Evolutionary conservation across 129 eudicot genomes (phyloP).

Genomic region (Helichrysum umbraculigerum): DNA sequence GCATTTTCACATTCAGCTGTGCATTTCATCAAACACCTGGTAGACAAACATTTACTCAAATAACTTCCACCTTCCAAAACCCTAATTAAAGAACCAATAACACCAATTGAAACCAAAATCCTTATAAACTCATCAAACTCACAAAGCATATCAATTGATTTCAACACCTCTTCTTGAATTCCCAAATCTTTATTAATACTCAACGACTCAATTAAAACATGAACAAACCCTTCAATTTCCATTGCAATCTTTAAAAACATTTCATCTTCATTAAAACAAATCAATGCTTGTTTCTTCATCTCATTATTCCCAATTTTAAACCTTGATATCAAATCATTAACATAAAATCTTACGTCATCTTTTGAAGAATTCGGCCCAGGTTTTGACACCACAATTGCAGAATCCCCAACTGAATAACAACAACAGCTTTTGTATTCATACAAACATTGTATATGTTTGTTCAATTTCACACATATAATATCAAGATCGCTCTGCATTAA

Average conservation of each 20-base stretch:
- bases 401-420: slow-evolving; percentile 30
- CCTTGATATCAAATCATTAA: slow-evolving; percentile 69
- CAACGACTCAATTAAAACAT: slow-evolving; percentile 51
- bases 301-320: slow-evolving; percentile 59
- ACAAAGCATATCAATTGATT: slow-evolving; percentile 48
- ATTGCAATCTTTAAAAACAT: slow-evolving; percentile 58
- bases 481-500: slow-evolving; percentile 92
- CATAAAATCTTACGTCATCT: slow-evolving; percentile 75
- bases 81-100: slow-evolving; percentile 61
- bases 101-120: slow-evolving; percentile 53
- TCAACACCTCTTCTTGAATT: slow-evolving; percentile 70
- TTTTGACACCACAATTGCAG: slow-evolving; percentile 74
- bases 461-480: slow-evolving; percentile 50
- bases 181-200: slow-evolving; percentile 44
- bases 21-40: slow-evolving; percentile 68
- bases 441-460: slow-evolving; percentile 33
- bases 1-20: slow-evolving; percentile 78
- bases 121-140: slow-evolving; percentile 44
- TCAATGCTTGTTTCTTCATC: slow-evolving; percentile 74
- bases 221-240: slow-evolving; percentile 51
- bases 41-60: slow-evolving; percentile 53
- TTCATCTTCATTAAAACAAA: slow-evolving; percentile 63
- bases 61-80: slow-evolving; percentile 65
- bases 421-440: slow-evolving; percentile 51
- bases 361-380: slow-evolving; percentile 56